Conservation (phyloP, 192 early-diverging fungal species). For the Pilobolus umbonatus region DNA sequence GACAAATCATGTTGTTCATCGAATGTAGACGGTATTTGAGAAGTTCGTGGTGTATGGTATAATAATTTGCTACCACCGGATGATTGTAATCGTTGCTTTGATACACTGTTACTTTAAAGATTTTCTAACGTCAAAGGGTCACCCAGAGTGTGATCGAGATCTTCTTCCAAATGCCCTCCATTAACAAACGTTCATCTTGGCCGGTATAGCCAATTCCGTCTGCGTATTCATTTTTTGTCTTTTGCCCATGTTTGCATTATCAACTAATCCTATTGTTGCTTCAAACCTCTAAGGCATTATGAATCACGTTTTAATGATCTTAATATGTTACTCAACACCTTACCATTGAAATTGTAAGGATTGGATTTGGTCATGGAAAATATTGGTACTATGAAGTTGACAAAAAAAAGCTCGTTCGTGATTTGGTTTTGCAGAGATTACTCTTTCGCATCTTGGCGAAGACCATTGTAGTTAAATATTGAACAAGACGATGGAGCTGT, state of each 20-base stretch:
- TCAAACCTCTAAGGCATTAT: slow-evolving; percentile 4
- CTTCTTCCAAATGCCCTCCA: slow-evolving; percentile 3
- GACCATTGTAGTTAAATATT: not conserved
- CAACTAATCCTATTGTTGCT: slow-evolving; percentile 4
- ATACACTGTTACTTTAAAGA: not conserved
- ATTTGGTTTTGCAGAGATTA: not conserved
- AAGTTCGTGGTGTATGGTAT: slow-evolving; percentile 4
- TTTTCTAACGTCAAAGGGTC: slow-evolving; percentile 1
- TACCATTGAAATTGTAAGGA: slow-evolving; percentile 8
- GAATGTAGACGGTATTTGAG: slow-evolving; percentile 2
- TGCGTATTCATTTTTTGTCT: slow-evolving; percentile 1
- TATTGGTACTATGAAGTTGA: not conserved
- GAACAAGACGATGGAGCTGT: slow-evolving; percentile 1
- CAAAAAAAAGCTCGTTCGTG: not conserved
- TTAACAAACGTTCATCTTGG: slow-evolving; percentile 11
- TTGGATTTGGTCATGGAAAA: slow-evolving; percentile 7
- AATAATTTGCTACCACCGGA: slow-evolving; percentile 1
- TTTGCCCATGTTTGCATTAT: slow-evolving; percentile 13
- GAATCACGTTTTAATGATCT: slow-evolving; percentile 4
- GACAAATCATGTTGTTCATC: slow-evolving; percentile 5
- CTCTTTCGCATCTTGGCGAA: not conserved
- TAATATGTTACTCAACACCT: slow-evolving; percentile 4
- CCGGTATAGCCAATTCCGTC: slow-evolving; percentile 13
- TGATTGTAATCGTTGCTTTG: not conserved
- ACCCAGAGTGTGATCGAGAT: slow-evolving; percentile 11